Evolutionary conservation across 305 asterid genomes (phyloP).

Genomic region (Solanum hybrid): DNA sequence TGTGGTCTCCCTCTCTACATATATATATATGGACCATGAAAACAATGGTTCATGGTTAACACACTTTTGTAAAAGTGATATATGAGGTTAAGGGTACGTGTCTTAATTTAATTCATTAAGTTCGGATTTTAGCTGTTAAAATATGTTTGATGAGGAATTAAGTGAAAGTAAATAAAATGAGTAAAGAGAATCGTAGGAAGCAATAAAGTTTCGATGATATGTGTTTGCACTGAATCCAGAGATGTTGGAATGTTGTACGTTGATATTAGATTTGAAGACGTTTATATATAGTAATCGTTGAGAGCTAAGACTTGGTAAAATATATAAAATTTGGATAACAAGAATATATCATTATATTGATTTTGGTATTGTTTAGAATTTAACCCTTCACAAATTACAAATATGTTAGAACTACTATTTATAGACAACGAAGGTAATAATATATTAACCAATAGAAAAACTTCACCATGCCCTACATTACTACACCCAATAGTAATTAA

Average conservation of each 20-base stretch:
- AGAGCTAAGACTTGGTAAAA: neutral
- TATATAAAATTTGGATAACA: neutral
- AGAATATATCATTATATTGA: neutral
- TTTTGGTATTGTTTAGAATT: neutral
- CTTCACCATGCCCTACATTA: neutral
- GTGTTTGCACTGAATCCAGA: no score
- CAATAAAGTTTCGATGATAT: neutral
- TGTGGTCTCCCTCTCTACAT: neutral
- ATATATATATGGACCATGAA: neutral
- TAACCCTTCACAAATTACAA: neutral
- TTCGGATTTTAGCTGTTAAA: neutral
- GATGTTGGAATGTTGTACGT: neutral
- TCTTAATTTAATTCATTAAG: neutral
- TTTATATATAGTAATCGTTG: neutral
- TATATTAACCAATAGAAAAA: neutral
- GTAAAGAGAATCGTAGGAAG: neutral
- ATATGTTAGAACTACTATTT: no score
- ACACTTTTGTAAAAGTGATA: neutral
- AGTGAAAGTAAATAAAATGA: neutral
- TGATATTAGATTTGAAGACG: neutral
- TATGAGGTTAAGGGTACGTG: neutral
- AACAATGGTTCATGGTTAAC: neutral
- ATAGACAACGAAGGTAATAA: neutral
- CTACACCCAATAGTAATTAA: neutral
- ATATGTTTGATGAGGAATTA: neutral